Base-by-base conservation (phyloP, 2,329 filamentous ascomycete species). In the Hypoxylon sp. region DNA sequence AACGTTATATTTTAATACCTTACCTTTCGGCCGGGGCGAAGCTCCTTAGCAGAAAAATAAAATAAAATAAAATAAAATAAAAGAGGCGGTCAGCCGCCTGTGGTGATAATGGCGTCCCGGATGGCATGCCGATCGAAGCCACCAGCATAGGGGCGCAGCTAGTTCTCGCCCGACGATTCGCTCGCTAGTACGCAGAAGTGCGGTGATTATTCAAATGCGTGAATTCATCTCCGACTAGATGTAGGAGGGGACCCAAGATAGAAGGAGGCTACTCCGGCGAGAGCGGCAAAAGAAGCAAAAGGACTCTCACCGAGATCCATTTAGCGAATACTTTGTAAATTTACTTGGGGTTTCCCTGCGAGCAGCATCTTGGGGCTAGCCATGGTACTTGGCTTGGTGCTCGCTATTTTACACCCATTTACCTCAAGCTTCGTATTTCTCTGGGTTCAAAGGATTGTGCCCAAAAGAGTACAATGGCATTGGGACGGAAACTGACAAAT, bases 61-160 rank as follows among this genome's bases (percentile, higher is more conserved):
- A 31, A 8, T 31, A 9, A 31, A 31, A 22, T 22, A 31, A 31
- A 26, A 26, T 31, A 61, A 56, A 13, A 44, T 29, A 37, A 37
- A 65, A 67, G 55, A 67, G 67, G 57, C 63, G 66, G 61, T 70
- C 57, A 65, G 46, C 46, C 55, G 24, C 50, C 31, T 51, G 19
- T 53, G 29, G 26, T 54, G 37, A 26, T 63, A 33, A 71, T 67
- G 66, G 69, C 63, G 67, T 65, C 55, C 66, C 63, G 69, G 47
- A 55, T 51, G 46, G 66, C 54, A 70, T 61, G 69, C 54, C 57
- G 61, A 71, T 67, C 63, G 60, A 69, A 71, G 69, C 66, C 66
- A 70, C 66, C 48, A 58, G 29, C 33, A 59, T 44, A 65, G 29
- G 17, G 37, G 37, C 61, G 58, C 50, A 63, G 44, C 69, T 64